These are phyloP conservation scores for Annulohypoxylon nitens DNA, from an alignment of 495 filamentous ascomycete species.

Conservation along the genomic window DNA sequence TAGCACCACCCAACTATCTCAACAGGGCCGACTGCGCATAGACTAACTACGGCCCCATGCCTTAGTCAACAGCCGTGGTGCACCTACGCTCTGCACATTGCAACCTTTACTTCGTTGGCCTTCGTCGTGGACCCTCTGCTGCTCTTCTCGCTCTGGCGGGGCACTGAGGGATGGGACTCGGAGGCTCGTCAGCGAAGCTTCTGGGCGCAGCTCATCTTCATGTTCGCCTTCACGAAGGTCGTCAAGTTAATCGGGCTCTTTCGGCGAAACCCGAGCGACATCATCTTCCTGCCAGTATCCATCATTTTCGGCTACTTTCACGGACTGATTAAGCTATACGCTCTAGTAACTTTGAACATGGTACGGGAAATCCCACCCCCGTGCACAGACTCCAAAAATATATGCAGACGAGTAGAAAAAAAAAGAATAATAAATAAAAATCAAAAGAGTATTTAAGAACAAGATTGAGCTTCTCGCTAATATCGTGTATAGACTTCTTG, in stretches of 20 bases:
- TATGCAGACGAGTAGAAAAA: not conserved
- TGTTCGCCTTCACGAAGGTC: constrained; percentile 66
- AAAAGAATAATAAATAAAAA: not conserved
- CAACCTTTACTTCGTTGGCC: constrained; percentile 70
- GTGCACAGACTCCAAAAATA: not conserved
- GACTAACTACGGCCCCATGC: constrained; percentile 38
- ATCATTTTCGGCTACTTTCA: constrained; percentile 73
- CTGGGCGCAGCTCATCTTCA: constrained; percentile 61
- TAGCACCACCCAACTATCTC: constrained; percentile 27
- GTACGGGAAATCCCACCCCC: constrained; percentile 25
- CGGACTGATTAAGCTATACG: constrained; percentile 72
- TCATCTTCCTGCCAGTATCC: constrained; percentile 66
- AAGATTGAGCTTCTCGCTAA: constrained; percentile 35
- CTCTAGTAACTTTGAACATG: constrained; percentile 64
- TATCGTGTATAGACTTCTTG: constrained; percentile 73
- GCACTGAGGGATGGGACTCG: constrained; percentile 59
- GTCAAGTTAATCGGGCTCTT: constrained; percentile 73
- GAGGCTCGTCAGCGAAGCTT: constrained; percentile 60
- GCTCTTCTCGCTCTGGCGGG: constrained; percentile 60
- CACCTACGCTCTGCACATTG: constrained; percentile 72
- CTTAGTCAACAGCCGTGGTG: constrained; percentile 69
- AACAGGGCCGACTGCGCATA: constrained; percentile 15
- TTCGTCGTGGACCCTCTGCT: constrained; percentile 67
- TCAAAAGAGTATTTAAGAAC: not conserved
- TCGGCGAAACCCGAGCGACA: constrained; percentile 67